Evolutionary conservation across 331 rosid species (phyloP), one percentile per base, ranked within the genome.

Genomic region (Quercus phellos): DNA sequence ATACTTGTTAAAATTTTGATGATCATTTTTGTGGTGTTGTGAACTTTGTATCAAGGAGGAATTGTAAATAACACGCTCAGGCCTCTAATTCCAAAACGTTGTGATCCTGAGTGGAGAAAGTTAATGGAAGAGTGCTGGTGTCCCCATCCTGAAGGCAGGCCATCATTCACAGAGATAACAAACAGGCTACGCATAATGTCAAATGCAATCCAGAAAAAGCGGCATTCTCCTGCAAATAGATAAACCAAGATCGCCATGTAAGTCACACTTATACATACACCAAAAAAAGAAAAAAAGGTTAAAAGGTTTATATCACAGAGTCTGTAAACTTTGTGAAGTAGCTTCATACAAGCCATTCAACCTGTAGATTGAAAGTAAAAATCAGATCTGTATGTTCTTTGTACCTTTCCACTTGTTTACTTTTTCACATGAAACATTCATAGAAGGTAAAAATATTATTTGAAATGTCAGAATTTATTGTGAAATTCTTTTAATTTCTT

Each of bases 121-220:
- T 59, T 95, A 73, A 95, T 95, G 99, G 98, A 90, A 84, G 94
- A 90, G 42, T 95, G 96, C 74, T 93, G 99, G 98, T 84, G 84
- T 6, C 88, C 97, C 58, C 93, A 93, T 43, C 98, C 99, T 56
- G 83, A 79, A 53, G 82, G 76, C 78, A 87, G 98, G 68, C 97
- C 98, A 32, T 80, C 93, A 32, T 95, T 95, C 82, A 87, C 94
- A 27, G 94, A 95, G 34, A 85, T 95, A 71, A 81, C 94, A 29
- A 79, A 71, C 6, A 88, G 96, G 80, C 90, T 95, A 6, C 92
- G 94, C 42, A 85, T 68, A 72, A 91, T 95, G 97, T 90, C 90
- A 19, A 77, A 51, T 26, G 76, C 94, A 10, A 81, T 91, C 68
- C 94, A 74, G 59, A 91, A 81, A 74, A 93, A 80, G 85, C 85